Conservation (phyloP, 441 rosid species). For the Flueggea neowawraea region DNA sequence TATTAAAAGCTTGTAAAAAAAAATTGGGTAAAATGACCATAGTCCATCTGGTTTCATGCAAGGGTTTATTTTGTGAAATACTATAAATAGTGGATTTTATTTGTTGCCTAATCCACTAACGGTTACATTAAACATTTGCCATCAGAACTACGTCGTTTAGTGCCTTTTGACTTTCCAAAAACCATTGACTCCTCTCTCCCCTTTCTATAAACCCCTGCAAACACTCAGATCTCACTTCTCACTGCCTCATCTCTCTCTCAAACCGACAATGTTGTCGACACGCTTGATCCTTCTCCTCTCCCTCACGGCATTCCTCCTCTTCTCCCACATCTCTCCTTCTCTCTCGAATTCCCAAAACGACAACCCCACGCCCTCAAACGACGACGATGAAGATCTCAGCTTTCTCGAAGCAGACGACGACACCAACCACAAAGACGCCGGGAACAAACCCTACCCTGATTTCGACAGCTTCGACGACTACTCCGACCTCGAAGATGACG, state of each 20-base stretch:
- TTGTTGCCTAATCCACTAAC: too few species aligned
- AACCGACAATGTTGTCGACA: slow-evolving; percentile 36
- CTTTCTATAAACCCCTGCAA: too few species aligned
- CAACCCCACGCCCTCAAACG: slow-evolving; percentile 18
- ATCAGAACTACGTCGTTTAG: too few species aligned
- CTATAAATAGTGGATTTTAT: too few species aligned
- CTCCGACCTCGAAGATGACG: slow-evolving; percentile 65
- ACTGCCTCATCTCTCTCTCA: background rate
- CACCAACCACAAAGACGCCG: slow-evolving; percentile 26
- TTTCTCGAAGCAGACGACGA: slow-evolving; percentile 77
- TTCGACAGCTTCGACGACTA: slow-evolving; percentile 31
- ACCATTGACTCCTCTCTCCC: too few species aligned
- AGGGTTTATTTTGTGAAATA: too few species aligned
- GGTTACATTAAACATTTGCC: too few species aligned
- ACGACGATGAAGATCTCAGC: slow-evolving; percentile 90
- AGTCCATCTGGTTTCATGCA: too few species aligned
- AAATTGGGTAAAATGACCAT: too few species aligned
- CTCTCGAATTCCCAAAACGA: slow-evolving; percentile 1
- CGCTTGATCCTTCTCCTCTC: slow-evolving; percentile 54
- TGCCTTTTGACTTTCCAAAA: too few species aligned
- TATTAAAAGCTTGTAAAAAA: too few species aligned
- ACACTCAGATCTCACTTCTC: background rate
- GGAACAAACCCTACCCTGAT: slow-evolving; percentile 19
- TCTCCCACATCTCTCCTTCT: slow-evolving; percentile 47
- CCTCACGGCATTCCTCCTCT: slow-evolving; percentile 52